Conservation (phyloP, 257 asterid species). For the Salvia hispanica region DNA sequence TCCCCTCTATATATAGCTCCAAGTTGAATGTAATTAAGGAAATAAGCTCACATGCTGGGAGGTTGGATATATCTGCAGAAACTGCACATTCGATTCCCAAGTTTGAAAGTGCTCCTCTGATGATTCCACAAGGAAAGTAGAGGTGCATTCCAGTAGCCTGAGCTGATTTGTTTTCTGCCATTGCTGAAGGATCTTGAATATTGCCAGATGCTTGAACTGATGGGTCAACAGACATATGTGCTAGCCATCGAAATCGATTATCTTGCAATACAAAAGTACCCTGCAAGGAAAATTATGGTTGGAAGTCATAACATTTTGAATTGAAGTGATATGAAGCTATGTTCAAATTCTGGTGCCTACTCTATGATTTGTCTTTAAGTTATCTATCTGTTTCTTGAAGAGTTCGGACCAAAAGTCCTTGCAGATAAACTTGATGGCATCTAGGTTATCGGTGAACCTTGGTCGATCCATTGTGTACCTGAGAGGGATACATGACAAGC, state of each 20-base stretch:
- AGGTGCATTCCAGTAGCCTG: slow-evolving; percentile 96
- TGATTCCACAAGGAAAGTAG: slow-evolving; percentile 96
- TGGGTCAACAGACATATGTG: slow-evolving; percentile 83
- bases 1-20: background rate
- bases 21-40: slow-evolving; percentile 21
- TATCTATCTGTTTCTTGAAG: slow-evolving; percentile 97
- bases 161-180: slow-evolving; percentile 85
- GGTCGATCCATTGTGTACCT: slow-evolving; percentile 96
- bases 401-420: slow-evolving; percentile 99
- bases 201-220: slow-evolving; percentile 65
- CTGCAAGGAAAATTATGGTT: slow-evolving; percentile 41
- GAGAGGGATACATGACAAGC: slow-evolving; percentile 17
- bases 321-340: background rate
- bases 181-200: slow-evolving; percentile 89
- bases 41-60: slow-evolving; percentile 89
- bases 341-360: slow-evolving; percentile 51
- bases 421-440: slow-evolving; percentile 96
- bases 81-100: slow-evolving; percentile 99
- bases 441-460: slow-evolving; percentile 91
- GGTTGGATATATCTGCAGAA: slow-evolving; percentile 93
- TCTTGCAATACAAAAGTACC: slow-evolving; percentile 99
- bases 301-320: slow-evolving; percentile 10
- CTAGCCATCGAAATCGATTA: slow-evolving; percentile 83
- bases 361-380: slow-evolving; percentile 93
- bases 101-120: slow-evolving; percentile 96